A percentile compares a stretch with the other conserved stretches of the same genome.
Conservation (phyloP, 305 asterid species). For the Fraxinus nigra region DNA sequence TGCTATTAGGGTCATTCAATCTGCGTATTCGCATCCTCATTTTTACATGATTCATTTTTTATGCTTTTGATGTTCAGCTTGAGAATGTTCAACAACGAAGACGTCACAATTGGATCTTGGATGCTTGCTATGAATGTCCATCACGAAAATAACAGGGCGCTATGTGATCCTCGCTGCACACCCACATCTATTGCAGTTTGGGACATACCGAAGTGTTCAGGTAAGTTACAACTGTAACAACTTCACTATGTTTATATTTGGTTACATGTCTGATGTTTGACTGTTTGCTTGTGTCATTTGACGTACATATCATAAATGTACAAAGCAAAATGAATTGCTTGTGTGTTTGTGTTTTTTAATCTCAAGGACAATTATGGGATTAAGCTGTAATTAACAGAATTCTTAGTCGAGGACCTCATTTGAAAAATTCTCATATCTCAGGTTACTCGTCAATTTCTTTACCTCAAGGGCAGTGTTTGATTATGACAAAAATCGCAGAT, state of each 20-base stretch:
- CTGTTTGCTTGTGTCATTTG: not conserved
- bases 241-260: not conserved
- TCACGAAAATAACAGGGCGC: slow-evolving; percentile 26
- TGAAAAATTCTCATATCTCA: not conserved
- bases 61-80: slow-evolving; percentile 14
- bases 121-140: slow-evolving; percentile 32
- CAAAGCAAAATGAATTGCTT: not conserved
- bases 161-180: slow-evolving; percentile 28
- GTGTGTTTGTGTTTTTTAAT: not conserved
- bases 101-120: slow-evolving; percentile 31
- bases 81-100: slow-evolving; percentile 30
- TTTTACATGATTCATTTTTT: not conserved
- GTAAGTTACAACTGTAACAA: slow-evolving; percentile 1
- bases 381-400: not conserved
- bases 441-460: not conserved
- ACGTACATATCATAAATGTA: not conserved
- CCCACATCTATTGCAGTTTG: slow-evolving; percentile 30
- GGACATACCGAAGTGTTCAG: slow-evolving; percentile 35
- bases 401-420: not conserved
- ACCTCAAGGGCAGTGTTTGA: not conserved
- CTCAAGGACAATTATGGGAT: not conserved
- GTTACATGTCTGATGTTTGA: not conserved
- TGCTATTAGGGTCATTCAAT: not conserved
- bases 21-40: not conserved
- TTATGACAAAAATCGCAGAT: not conserved